phyloP scores from a whole-genome alignment of 768 basidiomycete species.

The Trametes cinnabarina region DNA sequence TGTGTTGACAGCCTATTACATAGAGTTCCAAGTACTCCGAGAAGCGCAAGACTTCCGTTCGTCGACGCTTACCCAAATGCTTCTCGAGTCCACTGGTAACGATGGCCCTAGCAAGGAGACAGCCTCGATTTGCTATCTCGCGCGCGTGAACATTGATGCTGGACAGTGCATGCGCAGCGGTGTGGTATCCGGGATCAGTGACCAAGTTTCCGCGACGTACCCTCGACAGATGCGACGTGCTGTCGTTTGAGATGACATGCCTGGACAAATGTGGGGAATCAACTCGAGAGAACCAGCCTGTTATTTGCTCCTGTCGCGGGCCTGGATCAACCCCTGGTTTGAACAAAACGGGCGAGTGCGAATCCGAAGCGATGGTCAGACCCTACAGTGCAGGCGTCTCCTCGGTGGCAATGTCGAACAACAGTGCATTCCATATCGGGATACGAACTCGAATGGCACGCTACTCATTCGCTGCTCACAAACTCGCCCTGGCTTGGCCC shows the following conservation, averaged over 20 bases:
- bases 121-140: too few relatives aligned
- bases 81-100: neutral
- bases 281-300: too few relatives aligned
- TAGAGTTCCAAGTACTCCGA: too few relatives aligned
- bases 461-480: constrained; percentile 10
- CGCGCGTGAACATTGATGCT: neutral
- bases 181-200: neutral
- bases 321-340: too few relatives aligned
- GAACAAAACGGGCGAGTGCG: too few relatives aligned
- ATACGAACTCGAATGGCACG: constrained; percentile 6
- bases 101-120: too few relatives aligned
- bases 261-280: constrained; percentile 2
- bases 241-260: neutral
- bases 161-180: neutral
- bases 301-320: too few relatives aligned
- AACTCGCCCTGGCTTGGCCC: constrained; percentile 1
- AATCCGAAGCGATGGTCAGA: neutral
- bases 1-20: too few relatives aligned
- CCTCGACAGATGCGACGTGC: constrained; percentile 9
- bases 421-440: constrained; percentile 15
- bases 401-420: constrained; percentile 15
- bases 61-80: neutral
- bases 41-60: neutral
- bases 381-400: constrained; percentile 7
- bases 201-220: neutral